Evolutionary conservation across 208 protist genomes (phyloP).

Genomic region (Leishmania lainsoni): DNA sequence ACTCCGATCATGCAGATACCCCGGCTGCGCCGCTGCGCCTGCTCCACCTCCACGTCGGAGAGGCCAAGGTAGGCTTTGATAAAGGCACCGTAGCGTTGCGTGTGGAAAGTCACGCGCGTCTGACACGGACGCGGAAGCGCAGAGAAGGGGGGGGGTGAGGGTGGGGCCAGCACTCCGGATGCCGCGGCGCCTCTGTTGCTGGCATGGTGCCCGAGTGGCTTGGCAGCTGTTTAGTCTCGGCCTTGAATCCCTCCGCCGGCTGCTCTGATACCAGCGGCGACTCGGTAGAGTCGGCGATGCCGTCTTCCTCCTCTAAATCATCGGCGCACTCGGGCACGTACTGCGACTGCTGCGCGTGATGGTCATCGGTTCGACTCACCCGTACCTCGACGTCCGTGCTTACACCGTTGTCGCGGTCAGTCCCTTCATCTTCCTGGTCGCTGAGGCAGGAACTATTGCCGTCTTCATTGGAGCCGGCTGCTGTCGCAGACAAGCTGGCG

Average conservation of each 20-base stretch:
- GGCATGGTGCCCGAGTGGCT: background rate
- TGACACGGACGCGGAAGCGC: conserved; percentile 19
- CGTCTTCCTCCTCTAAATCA: conserved; percentile 22
- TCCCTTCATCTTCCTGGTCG: conserved; percentile 8
- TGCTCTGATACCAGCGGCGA: background rate
- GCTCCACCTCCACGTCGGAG: conserved; percentile 45
- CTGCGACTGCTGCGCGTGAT: conserved; percentile 45
- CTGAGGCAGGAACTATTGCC: background rate
- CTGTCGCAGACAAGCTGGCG: background rate
- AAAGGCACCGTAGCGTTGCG: conserved; percentile 67
- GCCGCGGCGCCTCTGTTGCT: background rate
- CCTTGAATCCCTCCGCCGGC: background rate
- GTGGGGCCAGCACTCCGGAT: conserved; percentile 19
- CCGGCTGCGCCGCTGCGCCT: conserved; percentile 51
- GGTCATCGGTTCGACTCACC: conserved; percentile 18
- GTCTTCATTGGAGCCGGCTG: background rate
- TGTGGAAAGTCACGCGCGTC: conserved; percentile 56
- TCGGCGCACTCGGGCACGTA: conserved; percentile 14
- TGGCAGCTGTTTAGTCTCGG: background rate
- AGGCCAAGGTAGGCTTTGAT: conserved; percentile 71
- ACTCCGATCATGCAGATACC: conserved; percentile 72
- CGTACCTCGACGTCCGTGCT: conserved; percentile 1
- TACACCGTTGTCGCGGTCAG: background rate
- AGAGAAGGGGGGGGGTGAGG: conserved; percentile 25
- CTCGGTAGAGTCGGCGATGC: background rate